Base-by-base conservation (phyloP, 176 grass and related monocot genomes). In the Secale cereale region DNA sequence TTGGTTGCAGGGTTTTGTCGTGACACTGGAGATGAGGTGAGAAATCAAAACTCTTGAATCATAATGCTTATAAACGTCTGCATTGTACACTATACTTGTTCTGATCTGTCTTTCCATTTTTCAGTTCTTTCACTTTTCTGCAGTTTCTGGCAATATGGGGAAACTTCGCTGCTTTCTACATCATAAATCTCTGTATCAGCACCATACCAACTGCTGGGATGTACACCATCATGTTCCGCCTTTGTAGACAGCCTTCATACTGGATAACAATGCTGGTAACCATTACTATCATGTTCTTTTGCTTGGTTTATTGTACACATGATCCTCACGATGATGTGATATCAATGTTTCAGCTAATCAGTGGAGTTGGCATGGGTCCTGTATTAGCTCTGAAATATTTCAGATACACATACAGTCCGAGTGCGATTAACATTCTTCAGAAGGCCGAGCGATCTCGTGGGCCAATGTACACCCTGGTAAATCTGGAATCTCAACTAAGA, bases 71-170 rank as follows among this genome's bases (percentile, higher is more conserved):
- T 77, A 86, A 81, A 69, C 36, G 67, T 37, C 26, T 88, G 37
- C 68, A 59, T 6, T 32, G 54, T 15, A 14, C 27, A 56, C 43
- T 32, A 65, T 36, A 83, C 29, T 74, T 70, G 23, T 70, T 16
- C 46, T 85, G 43, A 85, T 11, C 19, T 77, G 10, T 68, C 56
- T 69, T 83, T 88, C 82, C 8, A 68, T 63, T 83, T 88, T 79
- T 57, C 81, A 98, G 93, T 91, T 95, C 96, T 70, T 94, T 94
- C 77, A 97, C 92, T 76, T 89, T 93, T 37, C 32, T 97, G 50
- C 95, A 97, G 88, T 74, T 94, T 87, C 80, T 98, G 76, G 89
- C 93, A 25, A 92, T 95, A 88, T 95, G 96, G 96, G 96, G 96
- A 56, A 98, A 98, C 43, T 93, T 95, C 39, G 40, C 91, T 60